Percentiles rank a stretch among this genome's conserved stretches.
Evolutionary conservation across 1,284 basidiomycete genomes (phyloP).

Genomic region (Schizophyllum commune): DNA sequence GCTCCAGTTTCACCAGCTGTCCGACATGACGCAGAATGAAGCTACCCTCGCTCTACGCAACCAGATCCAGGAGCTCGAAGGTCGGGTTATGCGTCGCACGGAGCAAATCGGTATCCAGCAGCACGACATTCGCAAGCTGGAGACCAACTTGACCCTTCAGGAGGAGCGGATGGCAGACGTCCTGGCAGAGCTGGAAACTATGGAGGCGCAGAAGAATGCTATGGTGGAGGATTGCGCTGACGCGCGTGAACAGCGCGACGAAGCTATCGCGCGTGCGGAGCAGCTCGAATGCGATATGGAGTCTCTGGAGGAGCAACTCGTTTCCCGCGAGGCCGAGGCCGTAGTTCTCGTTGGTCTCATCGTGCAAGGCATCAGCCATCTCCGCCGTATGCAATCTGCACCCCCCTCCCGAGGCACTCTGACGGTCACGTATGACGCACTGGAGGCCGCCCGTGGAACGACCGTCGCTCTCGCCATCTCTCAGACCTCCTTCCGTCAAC

Average conservation of each 20-base stretch:
- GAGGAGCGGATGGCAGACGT: conserved; percentile 66
- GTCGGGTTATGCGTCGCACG: conserved; percentile 49
- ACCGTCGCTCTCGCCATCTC: conserved; percentile 18
- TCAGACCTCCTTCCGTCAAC: conserved; percentile 9
- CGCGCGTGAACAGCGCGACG: conserved; percentile 60
- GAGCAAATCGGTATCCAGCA: conserved; percentile 68
- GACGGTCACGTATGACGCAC: background rate
- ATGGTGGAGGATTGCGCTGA: conserved; percentile 77
- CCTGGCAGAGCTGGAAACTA: conserved; percentile 55
- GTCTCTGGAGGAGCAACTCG: conserved; percentile 26
- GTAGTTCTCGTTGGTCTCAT: conserved; percentile 28
- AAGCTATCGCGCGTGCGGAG: conserved; percentile 48
- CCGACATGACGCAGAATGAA: conserved; percentile 47
- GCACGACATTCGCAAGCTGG: conserved; percentile 65
- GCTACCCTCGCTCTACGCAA: conserved; percentile 45
- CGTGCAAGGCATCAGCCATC: conserved; percentile 22
- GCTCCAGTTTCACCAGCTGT: conserved; percentile 57
- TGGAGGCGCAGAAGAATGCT: conserved; percentile 56
- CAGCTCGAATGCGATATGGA: conserved; percentile 44
- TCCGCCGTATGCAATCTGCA: conserved; percentile 17
- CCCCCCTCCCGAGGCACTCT: conserved; percentile 9
- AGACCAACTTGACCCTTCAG: conserved; percentile 61
- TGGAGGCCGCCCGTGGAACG: conserved; percentile 9
- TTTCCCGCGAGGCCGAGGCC: conserved; percentile 24
- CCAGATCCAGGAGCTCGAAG: conserved; percentile 60